These are phyloP conservation scores for Raddia guianensis DNA, from an alignment of 176 grass and related monocot genomes.

Conservation along the genomic window DNA sequence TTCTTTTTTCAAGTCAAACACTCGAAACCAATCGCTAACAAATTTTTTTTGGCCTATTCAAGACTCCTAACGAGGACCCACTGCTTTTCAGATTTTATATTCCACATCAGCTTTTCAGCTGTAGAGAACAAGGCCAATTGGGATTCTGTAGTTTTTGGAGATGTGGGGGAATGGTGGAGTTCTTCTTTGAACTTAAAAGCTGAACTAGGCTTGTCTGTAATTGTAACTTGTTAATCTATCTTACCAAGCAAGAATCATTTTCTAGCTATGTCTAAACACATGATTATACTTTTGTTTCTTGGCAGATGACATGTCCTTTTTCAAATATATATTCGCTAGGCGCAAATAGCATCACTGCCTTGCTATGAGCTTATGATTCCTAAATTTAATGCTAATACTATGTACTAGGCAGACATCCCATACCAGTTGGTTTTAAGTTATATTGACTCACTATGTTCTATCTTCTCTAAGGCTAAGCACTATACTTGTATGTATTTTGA, in stretches of 20 bases:
- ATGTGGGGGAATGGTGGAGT: background rate
- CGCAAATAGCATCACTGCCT: background rate
- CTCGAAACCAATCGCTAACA: too few species aligned
- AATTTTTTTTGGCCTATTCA: too few species aligned
- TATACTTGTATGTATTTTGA: constrained; percentile 2
- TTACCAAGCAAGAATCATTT: constrained; percentile 17
- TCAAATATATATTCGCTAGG: background rate
- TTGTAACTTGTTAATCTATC: constrained; percentile 24
- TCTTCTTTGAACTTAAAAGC: background rate
- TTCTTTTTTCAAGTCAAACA: too few species aligned
- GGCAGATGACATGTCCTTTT: background rate
- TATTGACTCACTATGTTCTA: background rate
- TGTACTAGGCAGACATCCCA: background rate
- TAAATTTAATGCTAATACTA: constrained; percentile 17
- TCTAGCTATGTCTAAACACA: background rate
- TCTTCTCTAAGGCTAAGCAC: background rate
- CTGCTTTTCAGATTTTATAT: too few species aligned
- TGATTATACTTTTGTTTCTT: background rate
- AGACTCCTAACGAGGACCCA: too few species aligned
- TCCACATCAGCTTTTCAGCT: too few species aligned
- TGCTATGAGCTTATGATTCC: background rate
- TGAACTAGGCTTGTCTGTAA: background rate
- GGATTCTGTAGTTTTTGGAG: background rate
- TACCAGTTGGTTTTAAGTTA: constrained; percentile 3
- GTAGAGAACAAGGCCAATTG: background rate